Conservation (phyloP, 306 rosid genomes). For the Cercis canadensis region DNA sequence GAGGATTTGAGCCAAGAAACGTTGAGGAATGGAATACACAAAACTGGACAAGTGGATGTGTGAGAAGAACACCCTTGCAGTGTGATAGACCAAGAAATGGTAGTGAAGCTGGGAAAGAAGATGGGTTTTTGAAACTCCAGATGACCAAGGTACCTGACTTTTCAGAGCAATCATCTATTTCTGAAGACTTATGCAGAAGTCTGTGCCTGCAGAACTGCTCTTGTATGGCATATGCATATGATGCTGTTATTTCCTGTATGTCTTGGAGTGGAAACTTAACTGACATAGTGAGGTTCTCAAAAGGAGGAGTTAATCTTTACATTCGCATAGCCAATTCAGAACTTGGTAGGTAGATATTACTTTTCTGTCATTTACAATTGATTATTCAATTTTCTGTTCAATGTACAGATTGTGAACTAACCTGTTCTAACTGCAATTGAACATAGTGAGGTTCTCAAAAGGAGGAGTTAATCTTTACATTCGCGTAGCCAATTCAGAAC, state of each 20-base stretch:
- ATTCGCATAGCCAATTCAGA: slow-evolving; percentile 29
- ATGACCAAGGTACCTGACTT: slow-evolving; percentile 46
- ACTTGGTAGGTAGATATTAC: slow-evolving; percentile 2
- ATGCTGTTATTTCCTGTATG: slow-evolving; percentile 25
- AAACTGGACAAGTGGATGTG: slow-evolving; percentile 34
- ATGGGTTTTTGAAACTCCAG: slow-evolving; percentile 35
- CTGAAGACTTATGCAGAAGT: not conserved
- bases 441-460: too few species aligned
- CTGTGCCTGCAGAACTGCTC: slow-evolving; percentile 33
- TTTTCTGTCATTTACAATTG: too few species aligned
- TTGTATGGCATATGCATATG: slow-evolving; percentile 38
- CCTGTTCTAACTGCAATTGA: too few species aligned
- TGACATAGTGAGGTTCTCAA: slow-evolving; percentile 22
- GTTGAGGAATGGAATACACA: slow-evolving; percentile 6
- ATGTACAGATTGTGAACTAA: too few species aligned
- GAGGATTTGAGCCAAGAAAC: slow-evolving; percentile 44
- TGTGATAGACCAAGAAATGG: slow-evolving; percentile 28
- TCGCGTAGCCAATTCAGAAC: too few species aligned
- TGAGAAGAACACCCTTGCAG: slow-evolving; percentile 11
- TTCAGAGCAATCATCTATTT: not conserved
- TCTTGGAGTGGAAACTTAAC: slow-evolving; percentile 26
- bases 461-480: too few species aligned
- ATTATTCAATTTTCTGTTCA: too few species aligned
- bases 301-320: slow-evolving; percentile 35
- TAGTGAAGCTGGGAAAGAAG: not conserved